Conservation (phyloP, 129 eudicot genomes). For the Smallanthus sonchifolius region DNA sequence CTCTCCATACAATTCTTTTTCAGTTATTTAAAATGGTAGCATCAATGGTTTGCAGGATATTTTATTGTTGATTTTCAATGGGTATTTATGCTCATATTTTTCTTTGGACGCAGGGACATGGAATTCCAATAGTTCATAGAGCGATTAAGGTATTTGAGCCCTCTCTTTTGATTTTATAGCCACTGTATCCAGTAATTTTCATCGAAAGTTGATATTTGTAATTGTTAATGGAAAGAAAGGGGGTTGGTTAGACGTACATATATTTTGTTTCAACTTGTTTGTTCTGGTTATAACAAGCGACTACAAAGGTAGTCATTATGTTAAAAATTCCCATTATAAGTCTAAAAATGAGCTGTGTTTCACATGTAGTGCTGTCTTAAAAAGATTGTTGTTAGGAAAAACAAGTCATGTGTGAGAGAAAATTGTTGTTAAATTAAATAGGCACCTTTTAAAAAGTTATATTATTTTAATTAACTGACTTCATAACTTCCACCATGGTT, state of each 20-base stretch:
- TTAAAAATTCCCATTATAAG: not conserved
- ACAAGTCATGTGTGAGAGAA: not conserved
- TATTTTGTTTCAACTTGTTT: not conserved
- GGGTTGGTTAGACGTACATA: not conserved
- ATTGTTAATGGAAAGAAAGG: conserved; percentile 7
- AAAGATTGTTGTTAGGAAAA: not conserved
- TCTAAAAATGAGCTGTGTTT: not conserved
- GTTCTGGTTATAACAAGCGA: not conserved
- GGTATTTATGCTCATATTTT: not conserved
- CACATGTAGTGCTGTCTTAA: not conserved
- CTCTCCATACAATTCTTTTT: not conserved
- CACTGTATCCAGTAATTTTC: not conserved
- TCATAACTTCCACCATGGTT: not conserved
- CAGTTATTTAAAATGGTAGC: not conserved
- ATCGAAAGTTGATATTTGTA: not conserved
- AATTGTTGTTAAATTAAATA: not conserved
- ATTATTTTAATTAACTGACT: not conserved
- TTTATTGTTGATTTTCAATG: not conserved
- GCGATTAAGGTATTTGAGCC: conserved; percentile 4
- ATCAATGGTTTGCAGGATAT: not conserved
- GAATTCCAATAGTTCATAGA: conserved; percentile 19
- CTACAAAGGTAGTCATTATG: not conserved
- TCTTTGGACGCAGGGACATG: conserved; percentile 19
- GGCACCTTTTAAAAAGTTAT: not conserved
- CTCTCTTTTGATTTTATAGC: not conserved